These are phyloP conservation scores for Entophlyctis helioformis DNA, from an alignment of 192 early-diverging fungal genomes.

Conservation along the genomic window DNA sequence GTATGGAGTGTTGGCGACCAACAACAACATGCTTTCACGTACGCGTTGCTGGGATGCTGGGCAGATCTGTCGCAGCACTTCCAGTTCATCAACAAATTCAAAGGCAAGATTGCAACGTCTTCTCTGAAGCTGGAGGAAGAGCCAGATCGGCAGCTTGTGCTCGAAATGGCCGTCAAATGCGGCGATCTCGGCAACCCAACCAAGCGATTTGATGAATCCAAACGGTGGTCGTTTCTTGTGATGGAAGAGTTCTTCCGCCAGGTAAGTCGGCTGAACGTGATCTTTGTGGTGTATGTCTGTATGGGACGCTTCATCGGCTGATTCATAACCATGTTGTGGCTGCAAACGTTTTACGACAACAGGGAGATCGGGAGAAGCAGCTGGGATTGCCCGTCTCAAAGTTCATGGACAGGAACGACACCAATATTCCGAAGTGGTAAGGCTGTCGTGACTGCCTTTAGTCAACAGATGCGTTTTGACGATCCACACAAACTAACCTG, in stretches of 20 bases:
- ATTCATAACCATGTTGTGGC: neutral
- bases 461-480: neutral
- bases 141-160: constrained; percentile 24
- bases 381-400: constrained; percentile 42
- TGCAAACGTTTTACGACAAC: neutral
- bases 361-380: constrained; percentile 38
- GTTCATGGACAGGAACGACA: constrained; percentile 48
- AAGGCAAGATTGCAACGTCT: constrained; percentile 34
- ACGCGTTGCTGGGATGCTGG: neutral
- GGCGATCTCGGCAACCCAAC: constrained; percentile 46
- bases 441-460: constrained; percentile 1
- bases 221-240: constrained; percentile 33
- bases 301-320: neutral
- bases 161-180: constrained; percentile 50
- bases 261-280: constrained; percentile 6
- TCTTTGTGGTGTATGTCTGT: neutral
- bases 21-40: too few species aligned
- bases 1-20: too few species aligned
- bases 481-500: too few species aligned
- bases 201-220: constrained; percentile 25
- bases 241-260: constrained; percentile 51
- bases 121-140: constrained; percentile 32
- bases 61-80: constrained; percentile 46
- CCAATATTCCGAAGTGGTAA: constrained; percentile 47
- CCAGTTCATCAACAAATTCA: constrained; percentile 47